Evolutionary conservation across 768 basidiomycete genomes (phyloP), one percentile per base, ranked within the genome.

Genomic region (Pleurotus salmoneostramineus): DNA sequence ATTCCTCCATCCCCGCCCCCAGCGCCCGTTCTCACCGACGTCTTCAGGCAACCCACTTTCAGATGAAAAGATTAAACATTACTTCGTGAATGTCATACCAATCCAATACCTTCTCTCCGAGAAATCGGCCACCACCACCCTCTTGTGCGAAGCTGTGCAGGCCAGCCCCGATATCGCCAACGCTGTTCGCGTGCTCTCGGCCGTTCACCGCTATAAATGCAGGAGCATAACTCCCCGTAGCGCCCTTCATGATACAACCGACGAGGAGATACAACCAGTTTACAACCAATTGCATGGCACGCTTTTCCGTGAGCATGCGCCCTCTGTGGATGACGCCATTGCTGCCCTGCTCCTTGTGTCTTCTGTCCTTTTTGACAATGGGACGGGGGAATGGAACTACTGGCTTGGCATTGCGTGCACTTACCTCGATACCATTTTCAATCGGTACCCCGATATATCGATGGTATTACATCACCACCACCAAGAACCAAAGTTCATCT

Each of bases 301-400:
- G 2, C 10, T 51, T 6, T 12, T 51, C 6, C 4, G 34, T 15
- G 15, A 5, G 6, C 8, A 35, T 6, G 27, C 14, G 8, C n/a
- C 5, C 32, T 35, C n/a, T 8, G 8, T 10, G 56, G 88, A 87
- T 37, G 89, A 91, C 61, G 91, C 91, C 15, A 86, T 92, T 73
- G 87, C 89, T 0, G 88, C 88, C 3, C 74, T 93, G 15, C 88
- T 88, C 60, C 74, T 89, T 63, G 82, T 93, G 27, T 91, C 90
- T n/a, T 80, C 83, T 45, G 84, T 85, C 72, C 83, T 93, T 56
- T 93, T 93, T 72, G 81, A 83, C 11, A 91, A 91, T 3, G 90
- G 91, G 5, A 71, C 75, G 5, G 90, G 91, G 3, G 69, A 75
- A 40, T 93, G 91, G 91, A 69, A 78, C n/a, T 62, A 74, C 14